phyloP scores from a whole-genome alignment of 768 basidiomycete species.

The Serendipita vermifera region DNA sequence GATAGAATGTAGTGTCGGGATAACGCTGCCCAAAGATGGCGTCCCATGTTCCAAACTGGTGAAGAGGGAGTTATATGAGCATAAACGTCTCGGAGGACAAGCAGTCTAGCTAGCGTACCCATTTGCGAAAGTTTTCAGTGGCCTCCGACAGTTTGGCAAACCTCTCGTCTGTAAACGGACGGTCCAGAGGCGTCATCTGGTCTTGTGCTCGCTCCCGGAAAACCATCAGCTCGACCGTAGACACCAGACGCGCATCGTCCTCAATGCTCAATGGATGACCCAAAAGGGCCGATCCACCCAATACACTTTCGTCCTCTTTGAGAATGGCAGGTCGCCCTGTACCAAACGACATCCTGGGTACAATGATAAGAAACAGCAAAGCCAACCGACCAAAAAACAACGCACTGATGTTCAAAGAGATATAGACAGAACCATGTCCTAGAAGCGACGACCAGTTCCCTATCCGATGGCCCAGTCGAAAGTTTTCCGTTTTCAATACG shows the following conservation, averaged over 20 bases:
- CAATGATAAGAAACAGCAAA: background rate
- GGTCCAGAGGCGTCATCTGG: slow-evolving; percentile 62
- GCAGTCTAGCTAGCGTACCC: too few species aligned
- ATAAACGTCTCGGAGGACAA: too few species aligned
- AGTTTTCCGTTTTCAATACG: slow-evolving; percentile 61
- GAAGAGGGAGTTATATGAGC: too few species aligned
- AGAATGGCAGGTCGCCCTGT: slow-evolving; percentile 87
- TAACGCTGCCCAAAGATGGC: slow-evolving; percentile 68
- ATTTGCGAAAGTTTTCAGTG: slow-evolving; percentile 62
- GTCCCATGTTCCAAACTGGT: slow-evolving; percentile 71
- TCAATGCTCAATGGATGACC: slow-evolving; percentile 81
- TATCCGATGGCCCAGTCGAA: slow-evolving; percentile 47
- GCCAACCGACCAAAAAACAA: slow-evolving; percentile 18
- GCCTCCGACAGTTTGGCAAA: slow-evolving; percentile 60
- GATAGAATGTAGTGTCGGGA: slow-evolving; percentile 76
- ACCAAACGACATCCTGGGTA: slow-evolving; percentile 76
- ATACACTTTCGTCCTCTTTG: slow-evolving; percentile 85
- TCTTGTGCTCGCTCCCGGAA: slow-evolving; percentile 80
- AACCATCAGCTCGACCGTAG: slow-evolving; percentile 85
- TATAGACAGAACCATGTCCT: slow-evolving; percentile 91
- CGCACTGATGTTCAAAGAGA: slow-evolving; percentile 87
- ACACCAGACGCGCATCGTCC: slow-evolving; percentile 89
- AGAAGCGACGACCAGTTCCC: slow-evolving; percentile 65
- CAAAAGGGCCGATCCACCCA: slow-evolving; percentile 62
- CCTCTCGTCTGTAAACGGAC: slow-evolving; percentile 59